phyloP scores from a whole-genome alignment of 2,329 filamentous ascomycete genomes.

The Calonectria pseudoturangicola region DNA sequence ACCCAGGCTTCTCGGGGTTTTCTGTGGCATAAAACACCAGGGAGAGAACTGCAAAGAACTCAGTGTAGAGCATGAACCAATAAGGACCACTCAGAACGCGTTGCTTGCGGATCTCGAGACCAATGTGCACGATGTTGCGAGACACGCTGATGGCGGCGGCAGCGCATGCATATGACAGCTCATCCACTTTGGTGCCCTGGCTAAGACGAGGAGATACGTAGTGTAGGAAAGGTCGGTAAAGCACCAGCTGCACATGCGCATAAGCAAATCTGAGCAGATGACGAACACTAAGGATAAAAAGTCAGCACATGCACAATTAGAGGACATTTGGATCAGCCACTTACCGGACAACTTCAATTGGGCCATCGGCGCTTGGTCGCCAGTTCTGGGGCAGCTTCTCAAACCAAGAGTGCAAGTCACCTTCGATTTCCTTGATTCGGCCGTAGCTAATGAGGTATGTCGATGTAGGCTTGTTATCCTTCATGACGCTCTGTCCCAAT shows the following conservation, averaged over 20 bases:
- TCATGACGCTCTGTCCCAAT: conserved; percentile 67
- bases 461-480: conserved; percentile 65
- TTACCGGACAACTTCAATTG: conserved; percentile 85
- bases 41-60: conserved; percentile 87
- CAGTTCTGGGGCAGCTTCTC: conserved; percentile 83
- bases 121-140: conserved; percentile 86
- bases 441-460: conserved; percentile 79
- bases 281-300: conserved; percentile 70
- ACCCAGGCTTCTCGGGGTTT: conserved; percentile 84
- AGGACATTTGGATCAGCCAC: conserved; percentile 49
- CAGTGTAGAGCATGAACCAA: conserved; percentile 91
- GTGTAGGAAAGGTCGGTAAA: conserved; percentile 89
- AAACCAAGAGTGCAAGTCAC: conserved; percentile 78
- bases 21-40: conserved; percentile 87
- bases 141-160: conserved; percentile 77
- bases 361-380: conserved; percentile 85
- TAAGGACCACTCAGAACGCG: conserved; percentile 86
- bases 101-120: conserved; percentile 84
- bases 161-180: conserved; percentile 85
- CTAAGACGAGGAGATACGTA: conserved; percentile 82
- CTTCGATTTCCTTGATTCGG: conserved; percentile 79
- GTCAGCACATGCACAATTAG: conserved; percentile 35
- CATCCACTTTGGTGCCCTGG: conserved; percentile 77
- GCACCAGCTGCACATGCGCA: conserved; percentile 87
- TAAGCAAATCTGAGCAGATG: conserved; percentile 87